phyloP scores from a whole-genome alignment of 441 rosid species.

The Pelargonium citronellum region DNA sequence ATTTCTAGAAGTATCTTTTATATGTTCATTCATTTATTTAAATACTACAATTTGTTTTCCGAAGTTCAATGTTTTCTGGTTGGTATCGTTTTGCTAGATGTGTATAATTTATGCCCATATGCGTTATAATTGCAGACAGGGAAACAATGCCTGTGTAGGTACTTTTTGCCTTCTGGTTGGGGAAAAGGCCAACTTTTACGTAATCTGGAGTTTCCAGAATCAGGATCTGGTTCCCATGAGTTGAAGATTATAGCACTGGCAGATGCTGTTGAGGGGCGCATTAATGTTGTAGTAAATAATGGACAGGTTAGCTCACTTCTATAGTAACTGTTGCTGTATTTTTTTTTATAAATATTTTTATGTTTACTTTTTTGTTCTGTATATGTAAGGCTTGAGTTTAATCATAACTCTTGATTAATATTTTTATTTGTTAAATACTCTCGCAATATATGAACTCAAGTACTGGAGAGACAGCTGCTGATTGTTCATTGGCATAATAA shows the following conservation, averaged over 20 bases:
- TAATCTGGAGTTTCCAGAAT: slow-evolving; percentile 47
- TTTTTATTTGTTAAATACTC: slow-evolving; percentile 9
- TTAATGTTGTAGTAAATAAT: slow-evolving; percentile 64
- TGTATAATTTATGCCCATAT: slow-evolving; percentile 11
- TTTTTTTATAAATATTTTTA: neutral
- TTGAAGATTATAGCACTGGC: slow-evolving; percentile 66
- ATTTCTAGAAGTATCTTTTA: slow-evolving; percentile 5
- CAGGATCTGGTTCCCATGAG: slow-evolving; percentile 43
- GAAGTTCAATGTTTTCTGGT: slow-evolving; percentile 13
- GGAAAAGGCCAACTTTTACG: slow-evolving; percentile 37
- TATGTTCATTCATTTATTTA: slow-evolving; percentile 4
- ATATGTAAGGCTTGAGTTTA: neutral
- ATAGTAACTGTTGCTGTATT: slow-evolving; percentile 4
- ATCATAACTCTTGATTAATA: neutral
- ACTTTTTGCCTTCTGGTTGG: slow-evolving; percentile 61
- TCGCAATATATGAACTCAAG: neutral
- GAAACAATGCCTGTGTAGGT: slow-evolving; percentile 81
- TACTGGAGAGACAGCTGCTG: slow-evolving; percentile 5
- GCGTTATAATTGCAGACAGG: slow-evolving; percentile 69
- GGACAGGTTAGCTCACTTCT: slow-evolving; percentile 57
- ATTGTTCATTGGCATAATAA: neutral
- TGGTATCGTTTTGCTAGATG: slow-evolving; percentile 7
- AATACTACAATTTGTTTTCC: neutral
- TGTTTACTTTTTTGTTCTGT: neutral
- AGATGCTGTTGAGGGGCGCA: slow-evolving; percentile 81